These are phyloP conservation scores for Cyathus striatus DNA, from an alignment of 768 basidiomycete genomes.

Conservation along the genomic window DNA sequence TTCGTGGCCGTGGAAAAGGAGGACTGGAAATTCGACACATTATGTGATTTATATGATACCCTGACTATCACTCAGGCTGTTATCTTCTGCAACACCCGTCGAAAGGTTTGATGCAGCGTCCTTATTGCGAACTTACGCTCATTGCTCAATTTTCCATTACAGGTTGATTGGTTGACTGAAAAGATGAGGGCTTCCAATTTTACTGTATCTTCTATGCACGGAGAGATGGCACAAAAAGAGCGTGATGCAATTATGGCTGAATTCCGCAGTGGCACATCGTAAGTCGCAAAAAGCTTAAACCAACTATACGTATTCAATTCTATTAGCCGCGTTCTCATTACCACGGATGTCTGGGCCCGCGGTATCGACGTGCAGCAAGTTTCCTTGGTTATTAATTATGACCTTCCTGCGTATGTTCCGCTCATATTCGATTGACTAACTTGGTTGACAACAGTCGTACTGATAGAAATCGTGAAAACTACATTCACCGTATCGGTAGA, in stretches of 20 bases:
- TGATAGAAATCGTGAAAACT: constrained; percentile 91
- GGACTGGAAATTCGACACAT: constrained; percentile 98
- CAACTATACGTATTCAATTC: constrained; percentile 5
- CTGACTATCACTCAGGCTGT: constrained; percentile 99
- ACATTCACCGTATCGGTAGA: constrained; percentile 99
- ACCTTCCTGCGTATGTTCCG: constrained; percentile 77
- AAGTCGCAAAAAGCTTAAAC: constrained; percentile 35
- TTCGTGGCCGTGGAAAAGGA: constrained; percentile 99
- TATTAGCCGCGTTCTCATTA: constrained; percentile 83
- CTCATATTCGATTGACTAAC: constrained; percentile 5
- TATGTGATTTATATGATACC: constrained; percentile 96
- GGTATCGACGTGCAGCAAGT: constrained; percentile 99
- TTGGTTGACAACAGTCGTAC: constrained; percentile 1
- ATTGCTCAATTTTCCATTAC: constrained; percentile 1
- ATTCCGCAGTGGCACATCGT: constrained; percentile 91
- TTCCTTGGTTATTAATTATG: constrained; percentile 95
- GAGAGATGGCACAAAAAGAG: constrained; percentile 95
- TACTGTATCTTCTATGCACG: constrained; percentile 94
- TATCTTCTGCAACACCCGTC: constrained; percentile 97
- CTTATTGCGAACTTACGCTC: not conserved
- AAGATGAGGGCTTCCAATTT: constrained; percentile 99
- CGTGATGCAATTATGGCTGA: constrained; percentile 96
- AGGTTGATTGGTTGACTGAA: constrained; percentile 98
- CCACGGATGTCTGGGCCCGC: constrained; percentile 95
- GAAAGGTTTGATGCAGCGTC: constrained; percentile 70